Evolutionary conservation across 2,329 filamentous ascomycete species (phyloP), one percentile per base, ranked within the genome.

Genomic region (Fusarium chaquense): DNA sequence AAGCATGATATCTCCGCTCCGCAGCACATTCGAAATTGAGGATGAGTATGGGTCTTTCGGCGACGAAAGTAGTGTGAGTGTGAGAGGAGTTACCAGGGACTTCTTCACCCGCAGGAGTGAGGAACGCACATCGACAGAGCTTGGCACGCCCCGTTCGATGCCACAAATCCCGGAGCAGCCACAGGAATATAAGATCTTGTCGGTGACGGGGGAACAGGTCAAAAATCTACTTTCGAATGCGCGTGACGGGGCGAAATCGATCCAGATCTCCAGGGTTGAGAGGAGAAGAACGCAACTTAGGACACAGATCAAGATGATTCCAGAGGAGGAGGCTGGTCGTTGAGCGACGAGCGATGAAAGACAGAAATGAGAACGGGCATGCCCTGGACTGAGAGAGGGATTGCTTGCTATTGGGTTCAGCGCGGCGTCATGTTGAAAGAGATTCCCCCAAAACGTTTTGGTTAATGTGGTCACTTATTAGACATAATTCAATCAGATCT

Each of bases 271-370:
- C 6, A 76, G 72, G 41, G 73, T 75, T 18, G 80, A 83, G 53
- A 76, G 75, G 65, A 73, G 78, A 62, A 73, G 79, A 24, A 76
- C 78, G 35, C 76, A 77, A 26, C 65, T 83, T 47, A 78, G 78
- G 69, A 77, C 76, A 41, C 78, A 77, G 24, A 82, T 82, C 53
- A 76, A 75, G 53, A 74, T 80, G 57, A 67, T 82, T 33, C 74
- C 74, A n/a, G 76, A 77, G 50, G 60, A 69, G 51, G 63, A 70
- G 24, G 45, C 20, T 61, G 66, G 67, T 20, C 44, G 38, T 22
- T 61, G 63, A 67, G 20, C 38, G 35, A 47, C 15, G 13, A 52
- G 38, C 11, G 15, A 24, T 46, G 32, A 60, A 26, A 28, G 36
- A 44, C 10, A 32, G 32, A 32, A 22, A 61, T n/a, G 20, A 45